phyloP scores from a whole-genome alignment of 495 filamentous ascomycete species.

The Sordaria brevicollis region DNA sequence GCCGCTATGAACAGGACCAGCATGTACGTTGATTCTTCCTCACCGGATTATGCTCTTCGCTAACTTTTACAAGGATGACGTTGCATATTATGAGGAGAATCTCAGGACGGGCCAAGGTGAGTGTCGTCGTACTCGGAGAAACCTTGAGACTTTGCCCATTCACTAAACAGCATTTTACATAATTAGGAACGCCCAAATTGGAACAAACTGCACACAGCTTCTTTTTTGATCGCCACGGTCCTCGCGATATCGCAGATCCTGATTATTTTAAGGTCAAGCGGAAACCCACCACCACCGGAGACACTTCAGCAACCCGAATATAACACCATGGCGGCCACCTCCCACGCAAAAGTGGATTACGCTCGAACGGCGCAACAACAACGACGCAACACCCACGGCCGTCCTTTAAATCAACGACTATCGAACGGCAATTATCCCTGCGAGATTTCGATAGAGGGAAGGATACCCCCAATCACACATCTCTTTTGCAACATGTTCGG shows the following conservation, averaged over 20 bases:
- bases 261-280: too few relatives aligned
- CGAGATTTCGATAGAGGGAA: neutral
- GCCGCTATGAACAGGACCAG: neutral
- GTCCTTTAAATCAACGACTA: neutral
- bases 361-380: too few relatives aligned
- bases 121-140: neutral
- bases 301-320: neutral
- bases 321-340: neutral
- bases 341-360: neutral
- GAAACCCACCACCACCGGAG: neutral
- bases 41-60: neutral
- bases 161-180: neutral
- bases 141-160: neutral
- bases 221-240: neutral
- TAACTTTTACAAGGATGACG: neutral
- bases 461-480: neutral
- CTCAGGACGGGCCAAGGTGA: neutral
- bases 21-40: neutral
- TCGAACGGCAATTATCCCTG: neutral
- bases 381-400: neutral
- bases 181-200: neutral
- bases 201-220: neutral
- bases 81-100: neutral
- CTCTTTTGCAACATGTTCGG: neutral
- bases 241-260: neutral